Percentiles rank a stretch among this genome's conserved stretches.
Evolutionary conservation across 441 rosid genomes (phyloP).

Genomic region (Pelargonium cotyledonis): DNA sequence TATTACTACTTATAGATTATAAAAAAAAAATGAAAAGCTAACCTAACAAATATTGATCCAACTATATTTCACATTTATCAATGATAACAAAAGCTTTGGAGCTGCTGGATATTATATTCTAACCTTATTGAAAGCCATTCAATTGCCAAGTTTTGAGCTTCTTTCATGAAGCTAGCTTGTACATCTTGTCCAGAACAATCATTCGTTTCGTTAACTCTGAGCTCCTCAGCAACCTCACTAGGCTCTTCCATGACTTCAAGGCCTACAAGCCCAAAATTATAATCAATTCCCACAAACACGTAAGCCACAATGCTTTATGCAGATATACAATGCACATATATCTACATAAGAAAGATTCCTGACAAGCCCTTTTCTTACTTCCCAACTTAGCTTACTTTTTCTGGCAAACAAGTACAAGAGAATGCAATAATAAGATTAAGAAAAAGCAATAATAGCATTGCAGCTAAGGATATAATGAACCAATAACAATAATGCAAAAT

Average conservation of each 20-base stretch:
- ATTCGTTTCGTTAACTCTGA: conserved; percentile 23
- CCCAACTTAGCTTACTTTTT: background rate
- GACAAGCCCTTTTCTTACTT: background rate
- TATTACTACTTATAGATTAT: too few species aligned
- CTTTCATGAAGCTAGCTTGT: conserved; percentile 29
- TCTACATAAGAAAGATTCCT: conserved; percentile 9
- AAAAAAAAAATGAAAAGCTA: too few species aligned
- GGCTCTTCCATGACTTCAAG: conserved; percentile 27
- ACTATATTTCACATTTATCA: background rate
- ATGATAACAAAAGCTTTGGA: background rate
- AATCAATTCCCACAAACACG: conserved; percentile 20
- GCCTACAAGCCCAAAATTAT: conserved; percentile 19
- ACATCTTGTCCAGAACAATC: conserved; percentile 16
- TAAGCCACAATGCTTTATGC: conserved; percentile 9
- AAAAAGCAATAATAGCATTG: background rate
- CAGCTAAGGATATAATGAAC: too few species aligned
- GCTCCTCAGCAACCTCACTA: conserved; percentile 30
- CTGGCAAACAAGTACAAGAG: background rate
- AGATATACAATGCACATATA: conserved; percentile 4
- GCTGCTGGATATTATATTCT: conserved; percentile 12
- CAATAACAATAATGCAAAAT: too few species aligned
- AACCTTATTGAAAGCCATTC: conserved; percentile 62
- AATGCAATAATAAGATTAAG: background rate
- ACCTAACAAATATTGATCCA: background rate
- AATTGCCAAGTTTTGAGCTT: conserved; percentile 54